phyloP scores from a whole-genome alignment of 768 basidiomycete species.

The Termitomyces titanicus region DNA sequence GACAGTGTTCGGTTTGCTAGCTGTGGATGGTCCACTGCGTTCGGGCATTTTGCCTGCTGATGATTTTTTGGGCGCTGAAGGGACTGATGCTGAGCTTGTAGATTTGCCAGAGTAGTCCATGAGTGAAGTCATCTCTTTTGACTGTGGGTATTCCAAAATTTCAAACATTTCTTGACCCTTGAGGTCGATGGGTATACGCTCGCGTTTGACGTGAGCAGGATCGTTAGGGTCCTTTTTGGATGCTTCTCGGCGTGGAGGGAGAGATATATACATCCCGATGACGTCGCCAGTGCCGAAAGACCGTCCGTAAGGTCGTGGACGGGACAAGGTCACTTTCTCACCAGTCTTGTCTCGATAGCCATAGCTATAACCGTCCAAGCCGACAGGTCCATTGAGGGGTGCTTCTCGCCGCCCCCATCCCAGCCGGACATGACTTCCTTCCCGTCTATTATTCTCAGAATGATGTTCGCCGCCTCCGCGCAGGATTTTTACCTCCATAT shows the following conservation, averaged over 20 bases:
- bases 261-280: slow-evolving; percentile 88
- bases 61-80: slow-evolving; percentile 61
- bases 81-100: slow-evolving; percentile 49
- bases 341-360: slow-evolving; percentile 89
- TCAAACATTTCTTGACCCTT: slow-evolving; percentile 99
- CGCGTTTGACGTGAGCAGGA: slow-evolving; percentile 80
- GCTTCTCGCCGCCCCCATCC: slow-evolving; percentile 94
- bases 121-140: slow-evolving; percentile 89
- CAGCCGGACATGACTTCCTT: slow-evolving; percentile 82
- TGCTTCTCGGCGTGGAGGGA: slow-evolving; percentile 66
- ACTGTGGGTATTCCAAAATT: slow-evolving; percentile 80
- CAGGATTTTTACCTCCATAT: slow-evolving; percentile 84
- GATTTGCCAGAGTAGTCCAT: slow-evolving; percentile 73
- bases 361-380: slow-evolving; percentile 92
- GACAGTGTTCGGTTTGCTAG: slow-evolving; percentile 33
- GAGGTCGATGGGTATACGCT: slow-evolving; percentile 91
- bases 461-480: slow-evolving; percentile 64
- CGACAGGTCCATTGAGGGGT: slow-evolving; percentile 89
- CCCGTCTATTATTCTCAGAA: slow-evolving; percentile 43
- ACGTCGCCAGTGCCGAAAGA: slow-evolving; percentile 81
- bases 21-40: slow-evolving; percentile 36
- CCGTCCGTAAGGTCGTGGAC: slow-evolving; percentile 73
- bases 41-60: slow-evolving; percentile 71
- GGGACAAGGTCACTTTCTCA: slow-evolving; percentile 84
- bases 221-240: slow-evolving; percentile 65